Conservation (phyloP, 2,329 filamentous ascomycete genomes). For the Colletotrichum brevisporum region DNA sequence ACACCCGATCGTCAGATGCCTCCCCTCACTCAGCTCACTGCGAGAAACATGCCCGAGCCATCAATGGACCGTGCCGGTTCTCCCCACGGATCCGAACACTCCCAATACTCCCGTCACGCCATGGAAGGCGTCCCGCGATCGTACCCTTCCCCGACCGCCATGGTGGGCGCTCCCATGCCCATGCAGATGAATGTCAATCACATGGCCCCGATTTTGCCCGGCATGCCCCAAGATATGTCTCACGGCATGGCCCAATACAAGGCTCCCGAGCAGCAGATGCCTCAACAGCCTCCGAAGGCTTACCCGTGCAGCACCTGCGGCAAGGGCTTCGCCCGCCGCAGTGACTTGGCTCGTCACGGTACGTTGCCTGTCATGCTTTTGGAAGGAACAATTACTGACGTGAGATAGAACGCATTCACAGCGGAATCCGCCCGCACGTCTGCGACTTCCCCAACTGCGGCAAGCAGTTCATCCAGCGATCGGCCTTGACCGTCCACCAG, state of each 20-base stretch:
- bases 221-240: constrained; percentile 53
- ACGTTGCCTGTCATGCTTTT: constrained; percentile 54
- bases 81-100: constrained; percentile 72
- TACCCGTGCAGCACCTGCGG: constrained; percentile 88
- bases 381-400: constrained; percentile 43
- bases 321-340: constrained; percentile 93
- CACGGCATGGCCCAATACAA: constrained; percentile 46
- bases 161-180: constrained; percentile 56
- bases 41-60: constrained; percentile 43
- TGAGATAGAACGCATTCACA: constrained; percentile 90
- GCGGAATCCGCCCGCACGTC: constrained; percentile 88
- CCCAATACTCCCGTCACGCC: constrained; percentile 64
- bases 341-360: constrained; percentile 96
- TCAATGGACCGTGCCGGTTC: constrained; percentile 69
- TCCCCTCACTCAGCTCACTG: constrained; percentile 46
- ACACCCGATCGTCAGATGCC: constrained; percentile 45
- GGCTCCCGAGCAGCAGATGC: constrained; percentile 39
- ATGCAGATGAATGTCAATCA: constrained; percentile 60
- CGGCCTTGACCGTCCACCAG: constrained; percentile 93
- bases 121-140: constrained; percentile 62
- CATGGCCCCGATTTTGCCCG: constrained; percentile 54
- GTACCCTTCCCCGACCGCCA: constrained; percentile 67
- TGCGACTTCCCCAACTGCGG: constrained; percentile 91
- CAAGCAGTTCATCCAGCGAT: constrained; percentile 98
- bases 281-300: constrained; percentile 41